A percentile compares a stretch with the other conserved stretches of the same genome.
phyloP scores from a whole-genome alignment of 2,329 filamentous ascomycete species.

The Fusarium siculi region DNA sequence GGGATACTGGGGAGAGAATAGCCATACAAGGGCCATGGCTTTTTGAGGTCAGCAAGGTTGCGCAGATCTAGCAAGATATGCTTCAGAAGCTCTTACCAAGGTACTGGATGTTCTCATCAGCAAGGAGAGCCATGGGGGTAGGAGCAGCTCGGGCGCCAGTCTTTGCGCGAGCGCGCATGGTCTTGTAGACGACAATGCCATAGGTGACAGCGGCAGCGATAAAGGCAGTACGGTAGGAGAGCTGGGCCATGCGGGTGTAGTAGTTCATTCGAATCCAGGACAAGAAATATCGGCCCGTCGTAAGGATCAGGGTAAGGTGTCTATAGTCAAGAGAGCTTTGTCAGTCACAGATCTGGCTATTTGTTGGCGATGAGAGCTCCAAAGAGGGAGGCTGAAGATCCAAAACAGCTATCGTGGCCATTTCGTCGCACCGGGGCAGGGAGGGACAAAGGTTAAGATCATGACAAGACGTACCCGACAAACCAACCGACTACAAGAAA shows the following conservation, averaged over 20 bases:
- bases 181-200: constrained; percentile 99
- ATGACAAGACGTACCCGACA: constrained; percentile 71
- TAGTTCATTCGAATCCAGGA: constrained; percentile 93
- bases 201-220: constrained; percentile 90
- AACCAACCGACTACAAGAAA: constrained; percentile 76
- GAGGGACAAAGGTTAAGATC: constrained; percentile 12
- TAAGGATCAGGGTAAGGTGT: constrained; percentile 86
- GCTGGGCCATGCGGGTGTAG: constrained; percentile 78
- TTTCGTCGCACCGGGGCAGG: constrained; percentile 15
- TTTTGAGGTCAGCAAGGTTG: constrained; percentile 23
- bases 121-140: constrained; percentile 73
- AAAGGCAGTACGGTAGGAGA: constrained; percentile 92
- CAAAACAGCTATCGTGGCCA: constrained; percentile 30
- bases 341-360: constrained; percentile 21
- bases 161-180: constrained; percentile 85
- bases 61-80: not conserved
- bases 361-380: not conserved
- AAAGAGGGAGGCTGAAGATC: not conserved
- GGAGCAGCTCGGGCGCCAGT: constrained; percentile 70
- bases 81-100: constrained; percentile 71
- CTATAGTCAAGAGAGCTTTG: constrained; percentile 56
- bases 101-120: constrained; percentile 98
- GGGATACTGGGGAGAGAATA: constrained; percentile 88
- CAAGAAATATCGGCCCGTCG: constrained; percentile 82
- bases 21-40: constrained; percentile 97